These are phyloP conservation scores for Camellia oleifera DNA, from an alignment of 179 eudicot genomes.

Conservation along the genomic window DNA sequence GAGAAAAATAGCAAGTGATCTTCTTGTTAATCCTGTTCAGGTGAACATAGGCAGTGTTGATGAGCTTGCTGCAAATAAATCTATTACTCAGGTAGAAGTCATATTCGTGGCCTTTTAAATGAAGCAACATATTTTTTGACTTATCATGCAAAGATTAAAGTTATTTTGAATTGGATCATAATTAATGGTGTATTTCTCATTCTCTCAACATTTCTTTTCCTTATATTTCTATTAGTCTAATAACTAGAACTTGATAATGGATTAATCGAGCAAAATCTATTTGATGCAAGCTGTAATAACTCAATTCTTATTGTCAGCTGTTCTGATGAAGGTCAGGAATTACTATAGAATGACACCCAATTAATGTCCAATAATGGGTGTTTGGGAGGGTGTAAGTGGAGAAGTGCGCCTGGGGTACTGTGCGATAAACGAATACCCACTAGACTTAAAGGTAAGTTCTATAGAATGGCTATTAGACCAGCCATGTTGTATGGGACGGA, in stretches of 20 bases:
- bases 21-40: constrained; percentile 69
- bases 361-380: no score
- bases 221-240: neutral
- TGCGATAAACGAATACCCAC: no score
- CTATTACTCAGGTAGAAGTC: constrained; percentile 69
- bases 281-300: neutral
- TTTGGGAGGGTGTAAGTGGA: no score
- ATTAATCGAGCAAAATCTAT: neutral
- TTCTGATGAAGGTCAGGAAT: neutral
- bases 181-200: neutral
- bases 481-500: no score
- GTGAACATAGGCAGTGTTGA: constrained; percentile 77
- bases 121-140: neutral
- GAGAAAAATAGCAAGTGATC: constrained; percentile 68
- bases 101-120: neutral
- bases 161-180: neutral
- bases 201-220: neutral
- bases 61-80: constrained; percentile 80
- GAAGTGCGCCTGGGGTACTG: no score
- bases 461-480: no score
- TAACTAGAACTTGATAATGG: neutral
- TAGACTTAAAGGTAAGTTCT: no score
- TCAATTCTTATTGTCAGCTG: neutral
- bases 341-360: neutral
- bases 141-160: neutral